phyloP scores from a whole-genome alignment of 768 basidiomycete genomes.

The Trametes elegans region DNA sequence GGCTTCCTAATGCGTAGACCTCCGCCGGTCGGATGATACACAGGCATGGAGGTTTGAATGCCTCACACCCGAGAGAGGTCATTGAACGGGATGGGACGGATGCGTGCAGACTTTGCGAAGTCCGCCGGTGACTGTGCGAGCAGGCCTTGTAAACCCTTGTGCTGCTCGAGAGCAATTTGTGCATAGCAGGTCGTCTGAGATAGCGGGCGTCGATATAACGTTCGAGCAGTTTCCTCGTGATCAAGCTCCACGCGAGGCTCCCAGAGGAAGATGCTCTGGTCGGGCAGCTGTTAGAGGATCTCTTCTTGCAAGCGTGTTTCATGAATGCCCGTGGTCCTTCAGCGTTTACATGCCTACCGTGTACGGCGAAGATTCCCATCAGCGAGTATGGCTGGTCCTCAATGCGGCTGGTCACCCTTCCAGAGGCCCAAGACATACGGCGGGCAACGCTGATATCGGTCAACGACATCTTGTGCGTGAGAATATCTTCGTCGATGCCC shows the following conservation, averaged over 20 bases:
- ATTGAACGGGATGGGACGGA: background rate
- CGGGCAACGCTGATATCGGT: slow-evolving; percentile 3
- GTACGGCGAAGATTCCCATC: slow-evolving; percentile 4
- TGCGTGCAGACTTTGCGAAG: background rate
- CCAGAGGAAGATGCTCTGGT: slow-evolving; percentile 5
- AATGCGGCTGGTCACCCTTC: background rate
- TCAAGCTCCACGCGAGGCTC: background rate
- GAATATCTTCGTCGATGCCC: background rate
- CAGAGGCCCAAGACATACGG: slow-evolving; percentile 7
- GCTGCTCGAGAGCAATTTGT: background rate
- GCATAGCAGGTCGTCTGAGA: background rate
- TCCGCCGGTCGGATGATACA: background rate
- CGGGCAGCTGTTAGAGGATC: slow-evolving; percentile 1
- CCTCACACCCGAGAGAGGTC: background rate
- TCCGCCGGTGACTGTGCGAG: background rate
- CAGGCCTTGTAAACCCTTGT: background rate
- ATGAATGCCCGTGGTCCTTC: background rate
- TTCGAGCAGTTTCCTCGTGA: background rate
- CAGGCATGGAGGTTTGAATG: background rate
- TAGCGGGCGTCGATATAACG: background rate
- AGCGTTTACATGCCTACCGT: slow-evolving; percentile 7
- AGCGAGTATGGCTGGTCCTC: slow-evolving; percentile 3
- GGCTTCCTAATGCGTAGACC: background rate
- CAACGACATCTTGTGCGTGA: background rate
- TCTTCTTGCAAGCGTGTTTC: slow-evolving; percentile 2